A percentile compares a stretch with the other conserved stretches of the same genome.
Conservation (phyloP, 1,284 basidiomycete species). For the Cerioporus squamosus region DNA sequence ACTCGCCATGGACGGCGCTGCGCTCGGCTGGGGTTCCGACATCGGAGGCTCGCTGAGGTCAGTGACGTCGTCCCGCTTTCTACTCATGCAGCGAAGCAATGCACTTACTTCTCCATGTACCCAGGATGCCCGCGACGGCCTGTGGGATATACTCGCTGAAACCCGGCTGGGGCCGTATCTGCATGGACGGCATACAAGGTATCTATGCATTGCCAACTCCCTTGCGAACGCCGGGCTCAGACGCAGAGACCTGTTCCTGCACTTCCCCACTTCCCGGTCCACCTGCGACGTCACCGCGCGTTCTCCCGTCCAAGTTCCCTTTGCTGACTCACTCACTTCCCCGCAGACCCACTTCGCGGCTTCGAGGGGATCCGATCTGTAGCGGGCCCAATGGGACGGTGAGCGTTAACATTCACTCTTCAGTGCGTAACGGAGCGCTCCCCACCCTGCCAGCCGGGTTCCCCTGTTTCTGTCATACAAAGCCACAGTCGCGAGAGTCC, state of each 20-base stretch:
- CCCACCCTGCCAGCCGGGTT: neutral
- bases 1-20: conserved; percentile 75
- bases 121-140: conserved; percentile 78
- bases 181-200: conserved; percentile 47
- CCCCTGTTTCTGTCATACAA: no score
- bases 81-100: no score
- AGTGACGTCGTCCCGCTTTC: neutral
- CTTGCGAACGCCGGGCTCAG: neutral
- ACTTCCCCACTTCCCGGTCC: neutral
- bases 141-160: conserved; percentile 86
- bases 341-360: conserved; percentile 7
- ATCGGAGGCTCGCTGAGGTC: conserved; percentile 67
- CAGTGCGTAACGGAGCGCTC: neutral
- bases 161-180: conserved; percentile 61
- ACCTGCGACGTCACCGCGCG: no score
- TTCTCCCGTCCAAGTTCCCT: neutral
- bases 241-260: neutral
- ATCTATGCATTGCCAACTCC: conserved; percentile 40
- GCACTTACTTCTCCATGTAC: neutral
- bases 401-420: neutral
- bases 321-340: neutral
- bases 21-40: conserved; percentile 81
- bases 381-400: conserved; percentile 10
- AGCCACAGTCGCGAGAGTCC: no score
- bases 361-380: conserved; percentile 9